Percentiles rank a stretch among this genome's conserved stretches.
These are phyloP conservation scores for Fusarium sp. DNA, from an alignment of 2,329 filamentous ascomycete genomes.

Conservation along the genomic window DNA sequence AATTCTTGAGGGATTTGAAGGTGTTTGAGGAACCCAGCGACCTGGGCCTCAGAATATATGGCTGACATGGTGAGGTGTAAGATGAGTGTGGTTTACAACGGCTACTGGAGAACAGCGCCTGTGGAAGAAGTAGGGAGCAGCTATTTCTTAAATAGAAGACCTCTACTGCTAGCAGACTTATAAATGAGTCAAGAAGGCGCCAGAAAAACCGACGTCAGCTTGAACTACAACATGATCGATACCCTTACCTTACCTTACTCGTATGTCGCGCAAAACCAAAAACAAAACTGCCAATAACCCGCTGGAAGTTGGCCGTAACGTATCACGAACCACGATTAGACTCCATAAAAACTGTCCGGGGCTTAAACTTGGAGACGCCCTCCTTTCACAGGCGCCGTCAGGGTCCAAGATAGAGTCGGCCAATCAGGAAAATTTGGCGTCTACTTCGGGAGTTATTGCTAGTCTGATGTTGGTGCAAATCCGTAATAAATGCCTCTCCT, in stretches of 20 bases:
- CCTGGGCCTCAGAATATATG: slow-evolving; percentile 41
- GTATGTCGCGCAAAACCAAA: slow-evolving; percentile 24
- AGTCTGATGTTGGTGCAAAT: slow-evolving; percentile 18
- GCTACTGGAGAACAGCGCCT: not conserved
- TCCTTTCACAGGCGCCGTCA: slow-evolving; percentile 18
- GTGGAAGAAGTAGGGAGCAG: not conserved
- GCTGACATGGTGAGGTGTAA: slow-evolving; percentile 36
- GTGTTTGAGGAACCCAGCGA: slow-evolving; percentile 42
- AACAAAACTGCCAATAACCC: slow-evolving; percentile 6
- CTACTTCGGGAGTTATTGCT: slow-evolving; percentile 37
- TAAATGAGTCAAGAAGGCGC: slow-evolving; percentile 16
- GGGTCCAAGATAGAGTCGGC: slow-evolving; percentile 5
- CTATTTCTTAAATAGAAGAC: not conserved
- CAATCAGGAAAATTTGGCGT: slow-evolving; percentile 41
- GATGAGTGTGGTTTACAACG: not conserved
- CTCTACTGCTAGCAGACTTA: not conserved
- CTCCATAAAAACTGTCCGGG: slow-evolving; percentile 28
- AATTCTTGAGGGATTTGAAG: slow-evolving; percentile 41
- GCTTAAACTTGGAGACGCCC: slow-evolving; percentile 18
- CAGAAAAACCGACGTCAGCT: slow-evolving; percentile 24
- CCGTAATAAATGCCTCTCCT: slow-evolving; percentile 33
- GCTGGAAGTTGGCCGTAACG: slow-evolving; percentile 20
- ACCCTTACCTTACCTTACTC: slow-evolving; percentile 12
- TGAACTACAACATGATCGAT: slow-evolving; percentile 13
- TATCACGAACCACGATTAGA: slow-evolving; percentile 20